Evolutionary conservation across 768 basidiomycete genomes (phyloP), one percentile per base, ranked within the genome.

Genomic region (Lentinula detonsa): DNA sequence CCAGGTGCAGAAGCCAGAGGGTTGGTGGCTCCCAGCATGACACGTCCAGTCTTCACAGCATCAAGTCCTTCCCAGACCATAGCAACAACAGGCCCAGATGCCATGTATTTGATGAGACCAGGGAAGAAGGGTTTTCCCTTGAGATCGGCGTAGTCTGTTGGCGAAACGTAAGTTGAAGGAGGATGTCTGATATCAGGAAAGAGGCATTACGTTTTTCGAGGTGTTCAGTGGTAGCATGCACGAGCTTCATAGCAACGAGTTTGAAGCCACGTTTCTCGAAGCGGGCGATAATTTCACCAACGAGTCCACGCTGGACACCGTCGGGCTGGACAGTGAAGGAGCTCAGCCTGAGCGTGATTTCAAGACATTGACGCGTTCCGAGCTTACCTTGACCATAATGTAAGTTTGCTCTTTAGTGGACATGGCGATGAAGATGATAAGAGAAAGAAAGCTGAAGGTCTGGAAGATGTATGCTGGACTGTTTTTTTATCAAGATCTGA

Each of bases 181-280:
- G 35, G 62, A 61, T 61, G 59, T 58, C 61, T 62, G 65, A 62
- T 62, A 61, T 61, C 48, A 58, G 46, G 60, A 63, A 62, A 61
- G 62, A 59, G 50, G 15, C 16, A 33, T 50, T 15, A 93, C 92
- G 97, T 71, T 92, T 85, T 81, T 97, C 90, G 72, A 99, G 93
- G 78, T 94, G 95, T 69, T 83, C 84, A 63, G 81, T 76, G 66
- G 87, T 81, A 46, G 97, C 82, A 50, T 88, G 85, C 64, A 87
- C 87, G 72, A 98, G 81, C 82, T 99, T 98, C 72, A 98, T 81
- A 62, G 96, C 96, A 72, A 90, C 81, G 73, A 98, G 89, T 84
- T 98, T 97, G 88, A 86, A 99, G 67, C 97, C 97, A 67, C 96
- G 93, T 81, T 90, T 87, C 85, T 99, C 97, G 77, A 99, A 98